Percentiles rank a stretch among this genome's conserved stretches.
Evolutionary conservation across 306 rosid species (phyloP).

Genomic region (Cyamopsis tetragonoloba): DNA sequence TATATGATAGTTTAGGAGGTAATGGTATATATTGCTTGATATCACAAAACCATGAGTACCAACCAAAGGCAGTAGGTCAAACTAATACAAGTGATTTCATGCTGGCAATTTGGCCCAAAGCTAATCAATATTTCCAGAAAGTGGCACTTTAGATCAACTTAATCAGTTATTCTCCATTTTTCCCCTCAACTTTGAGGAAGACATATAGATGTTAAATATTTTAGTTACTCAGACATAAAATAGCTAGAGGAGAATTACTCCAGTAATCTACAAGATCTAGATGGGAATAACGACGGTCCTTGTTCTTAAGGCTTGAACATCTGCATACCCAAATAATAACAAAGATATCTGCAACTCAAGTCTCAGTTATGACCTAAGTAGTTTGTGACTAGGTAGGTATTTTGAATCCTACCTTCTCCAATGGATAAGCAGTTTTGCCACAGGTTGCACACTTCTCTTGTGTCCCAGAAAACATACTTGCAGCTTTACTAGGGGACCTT

Average conservation of each 20-base stretch:
- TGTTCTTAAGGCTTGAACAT: constrained; percentile 2
- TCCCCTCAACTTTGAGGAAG: constrained; percentile 1
- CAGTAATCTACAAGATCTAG: constrained; percentile 6
- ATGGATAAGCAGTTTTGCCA: constrained; percentile 88
- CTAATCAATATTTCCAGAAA: background rate
- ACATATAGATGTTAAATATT: background rate
- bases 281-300: background rate
- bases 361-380: background rate
- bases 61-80: constrained; percentile 12
- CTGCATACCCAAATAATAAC: background rate
- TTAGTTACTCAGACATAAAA: background rate
- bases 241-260: constrained; percentile 4
- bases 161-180: background rate
- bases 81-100: background rate
- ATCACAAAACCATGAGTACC: constrained; percentile 13
- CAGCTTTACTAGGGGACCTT: constrained; percentile 91
- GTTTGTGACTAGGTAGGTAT: background rate
- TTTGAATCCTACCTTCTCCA: constrained; percentile 70
- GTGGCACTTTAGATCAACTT: background rate
- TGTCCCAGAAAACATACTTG: constrained; percentile 93
- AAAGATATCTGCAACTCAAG: background rate
- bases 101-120: background rate
- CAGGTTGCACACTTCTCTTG: constrained; percentile 94
- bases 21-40: background rate
- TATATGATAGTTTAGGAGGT: background rate